phyloP scores from a whole-genome alignment of 805 yeast species.

The Suhomyces kilbournensis region DNA sequence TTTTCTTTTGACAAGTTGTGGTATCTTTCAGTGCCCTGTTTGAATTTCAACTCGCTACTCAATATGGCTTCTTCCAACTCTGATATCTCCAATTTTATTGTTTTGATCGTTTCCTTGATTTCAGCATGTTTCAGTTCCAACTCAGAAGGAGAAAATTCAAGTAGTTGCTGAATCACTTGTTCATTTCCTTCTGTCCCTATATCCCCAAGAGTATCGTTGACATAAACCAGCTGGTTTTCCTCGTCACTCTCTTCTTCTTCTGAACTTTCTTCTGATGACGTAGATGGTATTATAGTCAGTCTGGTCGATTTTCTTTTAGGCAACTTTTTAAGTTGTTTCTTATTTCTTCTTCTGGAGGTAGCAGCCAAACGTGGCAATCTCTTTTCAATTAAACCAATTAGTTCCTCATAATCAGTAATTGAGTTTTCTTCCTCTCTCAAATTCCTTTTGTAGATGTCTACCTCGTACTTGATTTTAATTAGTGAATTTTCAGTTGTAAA shows the following conservation, averaged over 20 bases:
- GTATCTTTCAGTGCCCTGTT: conserved; percentile 9
- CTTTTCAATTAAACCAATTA: conserved; percentile 11
- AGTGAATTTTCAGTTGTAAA: conserved; percentile 16
- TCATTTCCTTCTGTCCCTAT: conserved; percentile 14
- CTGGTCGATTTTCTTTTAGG: conserved; percentile 14
- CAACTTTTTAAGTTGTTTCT: background rate
- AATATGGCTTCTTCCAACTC: conserved; percentile 7
- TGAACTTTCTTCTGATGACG: background rate
- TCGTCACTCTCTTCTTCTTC: background rate
- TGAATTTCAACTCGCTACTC: conserved; percentile 8
- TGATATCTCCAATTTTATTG: conserved; percentile 5
- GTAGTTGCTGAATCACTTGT: conserved; percentile 10
- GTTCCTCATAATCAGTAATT: conserved; percentile 13
- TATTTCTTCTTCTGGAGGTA: background rate
- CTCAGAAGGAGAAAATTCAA: conserved; percentile 10
- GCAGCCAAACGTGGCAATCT: conserved; percentile 13
- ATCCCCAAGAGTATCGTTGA: conserved; percentile 6
- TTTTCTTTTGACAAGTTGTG: conserved; percentile 9
- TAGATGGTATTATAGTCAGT: background rate
- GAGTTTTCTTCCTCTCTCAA: conserved; percentile 7
- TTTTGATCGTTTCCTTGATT: conserved; percentile 5
- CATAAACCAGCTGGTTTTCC: background rate
- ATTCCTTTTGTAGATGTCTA: conserved; percentile 12
- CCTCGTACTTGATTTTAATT: conserved; percentile 18
- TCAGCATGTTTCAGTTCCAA: conserved; percentile 11